A percentile compares a stretch with the other conserved stretches of the same genome.
phyloP scores from a whole-genome alignment of 1,284 basidiomycete species.

The Hymenochaete sp. region DNA sequence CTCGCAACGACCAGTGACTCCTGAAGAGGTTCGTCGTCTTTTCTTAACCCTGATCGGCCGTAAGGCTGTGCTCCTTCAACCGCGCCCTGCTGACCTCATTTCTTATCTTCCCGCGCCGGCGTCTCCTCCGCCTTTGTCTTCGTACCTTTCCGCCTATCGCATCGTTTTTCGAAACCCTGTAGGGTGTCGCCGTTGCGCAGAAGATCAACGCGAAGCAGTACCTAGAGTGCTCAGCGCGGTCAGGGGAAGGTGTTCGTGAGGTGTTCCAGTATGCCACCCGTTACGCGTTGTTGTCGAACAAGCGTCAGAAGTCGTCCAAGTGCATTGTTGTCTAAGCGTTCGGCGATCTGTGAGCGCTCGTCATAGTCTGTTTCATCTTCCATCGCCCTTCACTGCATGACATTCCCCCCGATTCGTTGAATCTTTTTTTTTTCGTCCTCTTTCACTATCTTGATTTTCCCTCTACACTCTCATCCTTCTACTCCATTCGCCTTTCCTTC shows the following conservation, averaged over 20 bases:
- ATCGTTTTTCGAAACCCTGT: slow-evolving; percentile 7
- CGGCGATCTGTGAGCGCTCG: too few relatives aligned
- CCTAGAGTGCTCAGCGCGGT: slow-evolving; percentile 86
- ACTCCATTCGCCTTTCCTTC: too few relatives aligned
- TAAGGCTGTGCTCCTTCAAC: too few relatives aligned
- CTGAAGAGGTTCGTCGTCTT: slow-evolving; percentile 49
- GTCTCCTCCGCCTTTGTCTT: background rate
- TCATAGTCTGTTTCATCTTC: too few relatives aligned
- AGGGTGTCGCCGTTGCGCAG: slow-evolving; percentile 82
- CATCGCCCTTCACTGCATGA: too few relatives aligned
- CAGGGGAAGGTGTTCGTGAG: slow-evolving; percentile 83
- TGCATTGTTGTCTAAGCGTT: slow-evolving; percentile 45
- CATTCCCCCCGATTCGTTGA: too few relatives aligned
- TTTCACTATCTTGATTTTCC: too few relatives aligned
- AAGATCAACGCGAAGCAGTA: slow-evolving; percentile 87
- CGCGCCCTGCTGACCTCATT: too few relatives aligned
- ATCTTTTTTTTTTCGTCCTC: too few relatives aligned
- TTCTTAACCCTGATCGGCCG: slow-evolving; percentile 2
- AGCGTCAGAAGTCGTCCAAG: slow-evolving; percentile 34
- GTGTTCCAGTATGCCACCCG: slow-evolving; percentile 88
- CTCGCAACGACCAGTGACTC: slow-evolving; percentile 72
- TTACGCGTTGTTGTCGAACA: slow-evolving; percentile 57
- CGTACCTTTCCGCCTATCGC: background rate
- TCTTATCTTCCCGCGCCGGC: too few relatives aligned
- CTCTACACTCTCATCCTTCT: too few relatives aligned